These are phyloP conservation scores for Athelia sp. DNA, from an alignment of 1,284 basidiomycete species.

Conservation along the genomic window DNA sequence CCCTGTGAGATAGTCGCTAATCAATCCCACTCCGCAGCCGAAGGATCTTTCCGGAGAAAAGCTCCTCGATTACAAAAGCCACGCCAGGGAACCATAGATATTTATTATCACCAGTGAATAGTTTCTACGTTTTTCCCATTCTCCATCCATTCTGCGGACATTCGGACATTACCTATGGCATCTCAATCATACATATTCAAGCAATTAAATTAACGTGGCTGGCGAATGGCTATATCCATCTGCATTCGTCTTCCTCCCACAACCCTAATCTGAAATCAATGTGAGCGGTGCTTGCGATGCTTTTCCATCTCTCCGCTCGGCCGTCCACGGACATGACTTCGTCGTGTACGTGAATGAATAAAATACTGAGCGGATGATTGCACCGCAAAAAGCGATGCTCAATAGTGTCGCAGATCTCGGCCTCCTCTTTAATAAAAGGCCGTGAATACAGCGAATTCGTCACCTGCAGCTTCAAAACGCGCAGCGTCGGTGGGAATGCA, in stretches of 20 bases:
- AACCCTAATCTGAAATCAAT: slow-evolving; percentile 21
- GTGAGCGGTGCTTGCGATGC: slow-evolving; percentile 17
- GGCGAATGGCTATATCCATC: not conserved
- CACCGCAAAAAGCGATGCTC: not conserved
- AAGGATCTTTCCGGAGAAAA: slow-evolving; percentile 48
- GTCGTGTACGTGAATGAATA: slow-evolving; percentile 15
- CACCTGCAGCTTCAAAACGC: not conserved
- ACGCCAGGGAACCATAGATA: slow-evolving; percentile 1
- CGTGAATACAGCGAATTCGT: slow-evolving; percentile 28
- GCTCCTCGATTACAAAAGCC: slow-evolving; percentile 36
- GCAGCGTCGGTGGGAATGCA: not conserved
- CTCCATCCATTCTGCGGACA: too few species aligned
- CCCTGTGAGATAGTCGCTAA: slow-evolving; percentile 12
- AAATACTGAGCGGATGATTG: slow-evolving; percentile 15
- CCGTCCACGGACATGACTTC: slow-evolving; percentile 20
- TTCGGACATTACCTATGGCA: too few species aligned
- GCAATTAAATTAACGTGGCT: too few species aligned
- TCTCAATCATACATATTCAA: too few species aligned
- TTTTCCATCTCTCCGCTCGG: slow-evolving; percentile 20
- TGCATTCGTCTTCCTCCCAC: slow-evolving; percentile 6
- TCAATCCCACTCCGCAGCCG: slow-evolving; percentile 29
- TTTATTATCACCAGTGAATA: too few species aligned
- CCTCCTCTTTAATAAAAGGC: slow-evolving; percentile 26
- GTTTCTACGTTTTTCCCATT: too few species aligned
- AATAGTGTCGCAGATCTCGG: slow-evolving; percentile 19